Percentiles rank a stretch among this genome's conserved stretches.
phyloP scores from a whole-genome alignment of 2,329 filamentous ascomycete species.

The Alternaria angustiovoidea region DNA sequence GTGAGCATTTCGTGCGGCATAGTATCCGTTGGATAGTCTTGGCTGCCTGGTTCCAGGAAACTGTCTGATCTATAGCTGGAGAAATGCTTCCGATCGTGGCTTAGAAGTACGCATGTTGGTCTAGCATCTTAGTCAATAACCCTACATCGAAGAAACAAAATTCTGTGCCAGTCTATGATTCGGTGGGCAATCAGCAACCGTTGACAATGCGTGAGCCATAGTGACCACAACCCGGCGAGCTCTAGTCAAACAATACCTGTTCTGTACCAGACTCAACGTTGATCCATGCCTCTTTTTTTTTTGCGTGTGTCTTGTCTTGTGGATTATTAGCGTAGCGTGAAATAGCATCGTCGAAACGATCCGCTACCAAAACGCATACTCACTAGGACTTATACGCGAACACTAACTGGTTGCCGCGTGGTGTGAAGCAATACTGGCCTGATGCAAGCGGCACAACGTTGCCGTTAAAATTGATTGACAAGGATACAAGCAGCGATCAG shows the following conservation, averaged over 20 bases:
- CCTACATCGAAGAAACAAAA: background rate
- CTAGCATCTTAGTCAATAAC: background rate
- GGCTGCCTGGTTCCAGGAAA: background rate
- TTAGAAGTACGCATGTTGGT: background rate
- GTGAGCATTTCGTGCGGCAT: background rate
- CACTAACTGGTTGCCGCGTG: background rate
- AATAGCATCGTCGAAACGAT: background rate
- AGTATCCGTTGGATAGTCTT: background rate
- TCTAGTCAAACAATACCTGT: background rate
- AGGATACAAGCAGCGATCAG: background rate
- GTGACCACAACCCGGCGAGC: background rate
- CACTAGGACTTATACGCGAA: background rate
- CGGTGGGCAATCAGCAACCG: background rate
- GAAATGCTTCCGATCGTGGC: background rate
- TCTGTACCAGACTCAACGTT: background rate
- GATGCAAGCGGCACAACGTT: constrained; percentile 1
- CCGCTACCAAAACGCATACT: background rate
- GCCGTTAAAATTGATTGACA: background rate
- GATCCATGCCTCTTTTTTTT: background rate
- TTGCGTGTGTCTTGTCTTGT: background rate
- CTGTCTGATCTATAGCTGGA: background rate
- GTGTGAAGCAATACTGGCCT: background rate
- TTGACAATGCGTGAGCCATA: background rate
- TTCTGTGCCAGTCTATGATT: background rate
- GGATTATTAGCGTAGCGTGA: background rate